phyloP scores from a whole-genome alignment of 768 basidiomycete genomes.

The Kwoniella dejecticola region DNA sequence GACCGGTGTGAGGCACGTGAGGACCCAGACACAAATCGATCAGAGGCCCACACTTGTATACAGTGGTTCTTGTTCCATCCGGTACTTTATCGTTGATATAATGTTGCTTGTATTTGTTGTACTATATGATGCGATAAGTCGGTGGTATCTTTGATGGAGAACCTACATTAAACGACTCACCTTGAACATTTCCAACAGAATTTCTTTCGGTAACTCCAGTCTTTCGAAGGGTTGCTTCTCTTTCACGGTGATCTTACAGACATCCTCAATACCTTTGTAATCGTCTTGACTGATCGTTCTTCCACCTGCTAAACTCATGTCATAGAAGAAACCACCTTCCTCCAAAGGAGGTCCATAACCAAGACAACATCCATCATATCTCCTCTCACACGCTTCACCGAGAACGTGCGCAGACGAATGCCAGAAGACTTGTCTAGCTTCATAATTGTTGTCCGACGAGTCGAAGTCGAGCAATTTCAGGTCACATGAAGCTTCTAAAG shows the following conservation, averaged over 20 bases:
- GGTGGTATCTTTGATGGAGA: neutral
- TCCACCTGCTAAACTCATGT: constrained; percentile 66
- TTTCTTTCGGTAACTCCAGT: constrained; percentile 87
- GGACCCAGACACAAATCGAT: constrained; percentile 96
- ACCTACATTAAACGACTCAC: constrained; percentile 60
- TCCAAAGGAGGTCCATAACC: constrained; percentile 96
- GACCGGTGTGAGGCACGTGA: constrained; percentile 96
- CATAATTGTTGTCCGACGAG: constrained; percentile 45
- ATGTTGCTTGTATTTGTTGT: constrained; percentile 97
- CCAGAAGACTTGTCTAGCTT: constrained; percentile 98
- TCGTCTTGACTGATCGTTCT: constrained; percentile 79
- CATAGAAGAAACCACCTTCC: constrained; percentile 95
- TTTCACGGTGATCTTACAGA: constrained; percentile 84
- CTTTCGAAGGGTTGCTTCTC: constrained; percentile 98
- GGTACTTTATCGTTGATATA: constrained; percentile 93
- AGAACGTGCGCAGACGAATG: constrained; percentile 98
- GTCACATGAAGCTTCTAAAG: constrained; percentile 79
- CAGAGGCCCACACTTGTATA: constrained; percentile 98
- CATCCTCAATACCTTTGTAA: constrained; percentile 83
- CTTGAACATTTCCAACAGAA: constrained; percentile 92
- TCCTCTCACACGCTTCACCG: constrained; percentile 92
- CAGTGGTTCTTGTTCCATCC: constrained; percentile 93
- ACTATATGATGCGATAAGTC: constrained; percentile 61
- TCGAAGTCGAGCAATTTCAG: constrained; percentile 91
- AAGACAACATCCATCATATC: constrained; percentile 88